Percentiles rank a stretch among this genome's conserved stretches.
Conservation (phyloP, 2,329 filamentous ascomycete genomes). For the Pseudocercospora crystallina region DNA sequence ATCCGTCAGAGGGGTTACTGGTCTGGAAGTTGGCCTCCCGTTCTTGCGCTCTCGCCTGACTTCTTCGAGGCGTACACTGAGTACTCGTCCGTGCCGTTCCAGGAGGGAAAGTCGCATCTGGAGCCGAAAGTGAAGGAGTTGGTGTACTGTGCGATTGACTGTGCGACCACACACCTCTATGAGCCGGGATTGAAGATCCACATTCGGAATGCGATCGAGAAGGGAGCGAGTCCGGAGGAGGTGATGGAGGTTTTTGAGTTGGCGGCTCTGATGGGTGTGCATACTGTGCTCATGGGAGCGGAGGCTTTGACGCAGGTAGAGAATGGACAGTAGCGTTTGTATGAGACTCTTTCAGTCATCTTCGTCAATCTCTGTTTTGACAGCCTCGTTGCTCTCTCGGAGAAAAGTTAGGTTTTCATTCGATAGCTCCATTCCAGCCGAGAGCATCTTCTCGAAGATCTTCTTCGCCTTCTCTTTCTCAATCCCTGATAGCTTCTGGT, state of each 20-base stretch:
- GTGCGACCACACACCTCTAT: constrained; percentile 51
- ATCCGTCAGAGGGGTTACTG: constrained; percentile 7
- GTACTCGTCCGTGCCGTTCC: constrained; percentile 46
- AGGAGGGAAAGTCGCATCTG: constrained; percentile 32
- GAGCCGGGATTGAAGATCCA: constrained; percentile 49
- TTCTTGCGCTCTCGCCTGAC: constrained; percentile 46
- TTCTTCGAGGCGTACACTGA: constrained; percentile 52
- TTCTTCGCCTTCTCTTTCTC: constrained; percentile 17
- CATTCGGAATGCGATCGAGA: constrained; percentile 49
- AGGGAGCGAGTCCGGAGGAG: constrained; percentile 48
- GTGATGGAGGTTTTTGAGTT: constrained; percentile 52
- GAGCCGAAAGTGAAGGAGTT: constrained; percentile 51
- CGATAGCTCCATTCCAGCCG: constrained; percentile 12
- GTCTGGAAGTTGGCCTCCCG: constrained; percentile 36
- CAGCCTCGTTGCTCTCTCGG: constrained; percentile 9
- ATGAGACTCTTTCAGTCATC: not conserved
- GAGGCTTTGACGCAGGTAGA: not conserved
- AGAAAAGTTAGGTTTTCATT: constrained; percentile 13
- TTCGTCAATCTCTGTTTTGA: not conserved
- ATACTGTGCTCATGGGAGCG: constrained; percentile 1
- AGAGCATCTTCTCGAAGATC: constrained; percentile 12
- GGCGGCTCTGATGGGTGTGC: constrained; percentile 36
- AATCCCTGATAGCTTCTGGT: constrained; percentile 5
- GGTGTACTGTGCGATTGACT: constrained; percentile 51
- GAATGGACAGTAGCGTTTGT: not conserved